These are phyloP conservation scores for Alternaria sp. DNA, from an alignment of 2,329 filamentous ascomycete genomes.

Conservation along the genomic window DNA sequence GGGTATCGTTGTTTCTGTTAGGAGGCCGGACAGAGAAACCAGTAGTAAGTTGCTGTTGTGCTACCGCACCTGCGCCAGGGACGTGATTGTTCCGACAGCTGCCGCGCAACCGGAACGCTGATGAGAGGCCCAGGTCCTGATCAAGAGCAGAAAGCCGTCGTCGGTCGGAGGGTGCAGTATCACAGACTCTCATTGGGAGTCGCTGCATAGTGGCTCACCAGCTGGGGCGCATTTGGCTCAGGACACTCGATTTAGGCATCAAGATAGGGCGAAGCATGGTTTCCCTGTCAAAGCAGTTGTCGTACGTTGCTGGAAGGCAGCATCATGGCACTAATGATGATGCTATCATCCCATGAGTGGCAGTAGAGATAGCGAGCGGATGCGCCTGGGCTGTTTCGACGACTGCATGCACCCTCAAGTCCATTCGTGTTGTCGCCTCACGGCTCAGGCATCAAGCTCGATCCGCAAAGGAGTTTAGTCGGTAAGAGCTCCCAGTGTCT, in stretches of 20 bases:
- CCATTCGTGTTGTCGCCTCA: constrained; percentile 8
- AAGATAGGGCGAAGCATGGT: constrained; percentile 35
- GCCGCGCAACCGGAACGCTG: constrained; percentile 28
- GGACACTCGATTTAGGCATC: constrained; percentile 23
- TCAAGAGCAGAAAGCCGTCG: constrained; percentile 21
- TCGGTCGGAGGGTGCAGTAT: constrained; percentile 22
- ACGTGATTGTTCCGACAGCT: constrained; percentile 19
- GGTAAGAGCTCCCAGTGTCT: constrained; percentile 6
- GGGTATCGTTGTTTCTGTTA: constrained; percentile 1
- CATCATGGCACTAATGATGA: constrained; percentile 1
- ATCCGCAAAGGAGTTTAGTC: constrained; percentile 11
- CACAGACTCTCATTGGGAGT: constrained; percentile 27
- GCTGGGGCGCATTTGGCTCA: constrained; percentile 31
- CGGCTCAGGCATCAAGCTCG: constrained; percentile 4
- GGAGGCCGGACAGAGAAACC: constrained; percentile 21
- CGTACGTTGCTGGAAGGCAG: constrained; percentile 10
- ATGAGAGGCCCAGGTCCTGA: constrained; percentile 25
- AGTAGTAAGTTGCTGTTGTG: constrained; percentile 22
- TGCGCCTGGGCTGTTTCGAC: constrained; percentile 29
- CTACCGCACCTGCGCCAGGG: constrained; percentile 36
- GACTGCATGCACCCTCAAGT: constrained; percentile 11
- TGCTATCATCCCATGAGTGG: not conserved
- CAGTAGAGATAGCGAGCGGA: constrained; percentile 15
- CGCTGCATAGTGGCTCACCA: constrained; percentile 21
- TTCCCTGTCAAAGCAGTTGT: constrained; percentile 7